A percentile compares a stretch with the other conserved stretches of the same genome.
Evolutionary conservation across 2,329 filamentous ascomycete genomes (phyloP).

Genomic region (Epicoccum nigrum): DNA sequence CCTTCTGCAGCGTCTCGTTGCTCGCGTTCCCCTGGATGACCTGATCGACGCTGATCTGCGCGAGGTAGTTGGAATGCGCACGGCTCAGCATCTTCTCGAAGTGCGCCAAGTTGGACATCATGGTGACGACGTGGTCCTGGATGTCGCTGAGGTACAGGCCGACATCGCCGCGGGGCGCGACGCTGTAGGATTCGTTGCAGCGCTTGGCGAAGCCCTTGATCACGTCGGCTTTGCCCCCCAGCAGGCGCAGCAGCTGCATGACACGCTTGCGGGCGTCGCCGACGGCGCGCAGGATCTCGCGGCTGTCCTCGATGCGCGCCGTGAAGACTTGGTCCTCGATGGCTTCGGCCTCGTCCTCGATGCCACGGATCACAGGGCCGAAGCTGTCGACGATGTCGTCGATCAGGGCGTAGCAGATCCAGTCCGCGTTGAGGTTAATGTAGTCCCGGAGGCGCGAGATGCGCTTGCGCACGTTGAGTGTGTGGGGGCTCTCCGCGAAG

Average conservation of each 20-base stretch:
- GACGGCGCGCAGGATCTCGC: slow-evolving; percentile 83
- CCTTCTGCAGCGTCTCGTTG: slow-evolving; percentile 90
- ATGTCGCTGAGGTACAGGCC: slow-evolving; percentile 96
- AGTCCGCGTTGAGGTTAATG: slow-evolving; percentile 91
- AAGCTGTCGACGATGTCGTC: slow-evolving; percentile 98
- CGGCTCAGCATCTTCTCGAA: slow-evolving; percentile 98
- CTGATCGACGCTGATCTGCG: slow-evolving; percentile 90
- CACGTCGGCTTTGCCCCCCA: slow-evolving; percentile 98
- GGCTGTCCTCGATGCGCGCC: slow-evolving; percentile 87
- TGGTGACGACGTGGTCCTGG: slow-evolving; percentile 98
- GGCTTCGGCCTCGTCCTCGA: slow-evolving; percentile 85
- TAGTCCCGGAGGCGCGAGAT: slow-evolving; percentile 95
- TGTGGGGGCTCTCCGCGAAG: slow-evolving; percentile 85
- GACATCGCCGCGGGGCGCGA: slow-evolving; percentile 95
- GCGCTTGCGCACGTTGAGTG: slow-evolving; percentile 85
- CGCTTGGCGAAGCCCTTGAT: slow-evolving; percentile 97
- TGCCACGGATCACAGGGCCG: slow-evolving; percentile 83
- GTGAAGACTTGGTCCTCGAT: slow-evolving; percentile 97
- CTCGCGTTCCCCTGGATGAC: slow-evolving; percentile 86
- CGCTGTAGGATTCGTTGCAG: slow-evolving; percentile 95
- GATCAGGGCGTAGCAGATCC: slow-evolving; percentile 98
- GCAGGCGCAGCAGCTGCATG: slow-evolving; percentile 87
- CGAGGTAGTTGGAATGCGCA: slow-evolving; percentile 93
- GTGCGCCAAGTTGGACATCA: slow-evolving; percentile 95
- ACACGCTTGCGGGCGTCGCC: slow-evolving; percentile 92